These are phyloP conservation scores for Xylaria hypoxylon DNA, from an alignment of 2,329 filamentous ascomycete species.

Conservation along the genomic window DNA sequence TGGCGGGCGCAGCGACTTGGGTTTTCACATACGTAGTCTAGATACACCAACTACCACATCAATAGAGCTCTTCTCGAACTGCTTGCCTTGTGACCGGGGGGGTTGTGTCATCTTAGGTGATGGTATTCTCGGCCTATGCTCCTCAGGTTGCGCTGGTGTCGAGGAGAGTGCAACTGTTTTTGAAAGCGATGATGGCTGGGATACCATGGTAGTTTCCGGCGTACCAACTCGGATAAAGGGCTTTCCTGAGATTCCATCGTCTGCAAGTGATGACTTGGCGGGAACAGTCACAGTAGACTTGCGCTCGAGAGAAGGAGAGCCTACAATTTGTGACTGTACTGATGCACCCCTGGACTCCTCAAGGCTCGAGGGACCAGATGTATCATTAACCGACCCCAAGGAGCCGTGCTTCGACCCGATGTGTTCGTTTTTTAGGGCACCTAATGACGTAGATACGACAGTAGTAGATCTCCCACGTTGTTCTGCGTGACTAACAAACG, in stretches of 20 bases:
- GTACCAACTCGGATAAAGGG: slow-evolving; percentile 64
- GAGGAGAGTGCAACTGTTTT: slow-evolving; percentile 35
- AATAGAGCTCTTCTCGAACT: slow-evolving; percentile 46
- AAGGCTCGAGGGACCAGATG: slow-evolving; percentile 18
- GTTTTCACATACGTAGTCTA: slow-evolving; percentile 68
- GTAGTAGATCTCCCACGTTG: slow-evolving; percentile 39
- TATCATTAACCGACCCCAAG: neutral
- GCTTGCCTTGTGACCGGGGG: slow-evolving; percentile 41
- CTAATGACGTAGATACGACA: slow-evolving; percentile 33
- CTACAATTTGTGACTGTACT: slow-evolving; percentile 38
- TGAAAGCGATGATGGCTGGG: slow-evolving; percentile 47
- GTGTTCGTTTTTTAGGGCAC: slow-evolving; percentile 17
- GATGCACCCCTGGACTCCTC: slow-evolving; percentile 35
- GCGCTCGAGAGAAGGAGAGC: slow-evolving; percentile 35
- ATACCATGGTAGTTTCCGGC: slow-evolving; percentile 48
- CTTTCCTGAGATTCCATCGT: slow-evolving; percentile 66
- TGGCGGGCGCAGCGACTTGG: neutral
- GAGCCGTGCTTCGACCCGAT: slow-evolving; percentile 35
- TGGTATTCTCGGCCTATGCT: slow-evolving; percentile 38
- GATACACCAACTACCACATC: slow-evolving; percentile 89
- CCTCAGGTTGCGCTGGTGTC: slow-evolving; percentile 41
- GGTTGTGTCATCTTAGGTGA: slow-evolving; percentile 33
- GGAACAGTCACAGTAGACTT: slow-evolving; percentile 39
- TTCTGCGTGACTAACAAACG: slow-evolving; percentile 37
- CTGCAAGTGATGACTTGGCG: slow-evolving; percentile 47